A percentile compares a stretch with the other conserved stretches of the same genome.
phyloP scores from a whole-genome alignment of 1,284 basidiomycete species.

The Fomes fomentarius region DNA sequence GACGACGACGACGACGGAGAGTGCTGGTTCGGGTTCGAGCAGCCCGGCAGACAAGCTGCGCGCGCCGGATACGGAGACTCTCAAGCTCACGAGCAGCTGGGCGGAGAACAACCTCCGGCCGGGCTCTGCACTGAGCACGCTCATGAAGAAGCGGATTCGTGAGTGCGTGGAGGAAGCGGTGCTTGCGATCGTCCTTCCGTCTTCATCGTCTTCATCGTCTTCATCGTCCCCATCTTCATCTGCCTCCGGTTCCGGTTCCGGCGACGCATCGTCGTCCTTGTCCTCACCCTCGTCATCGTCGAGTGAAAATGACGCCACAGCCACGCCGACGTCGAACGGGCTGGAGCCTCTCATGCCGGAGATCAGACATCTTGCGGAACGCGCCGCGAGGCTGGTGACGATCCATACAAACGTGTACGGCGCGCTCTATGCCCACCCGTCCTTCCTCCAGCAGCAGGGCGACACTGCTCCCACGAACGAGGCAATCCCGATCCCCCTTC shows the following conservation, averaged over 20 bases:
- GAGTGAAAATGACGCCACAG: conserved; percentile 9
- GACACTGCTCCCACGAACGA: not conserved
- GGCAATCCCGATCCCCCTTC: not conserved
- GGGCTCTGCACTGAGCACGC: conserved; percentile 54
- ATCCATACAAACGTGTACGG: conserved; percentile 78
- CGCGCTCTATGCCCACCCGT: conserved; percentile 70
- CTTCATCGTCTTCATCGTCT: conserved; percentile 1
- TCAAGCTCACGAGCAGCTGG: conserved; percentile 68
- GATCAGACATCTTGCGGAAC: conserved; percentile 66
- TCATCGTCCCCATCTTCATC: no score
- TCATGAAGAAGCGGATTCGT: conserved; percentile 65
- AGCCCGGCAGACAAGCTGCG: conserved; percentile 26
- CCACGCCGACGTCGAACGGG: conserved; percentile 47
- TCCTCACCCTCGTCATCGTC: not conserved
- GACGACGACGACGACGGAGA: conserved; percentile 18
- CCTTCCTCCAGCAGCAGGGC: conserved; percentile 41
- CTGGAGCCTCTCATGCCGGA: conserved; percentile 74
- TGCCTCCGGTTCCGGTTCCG: not conserved
- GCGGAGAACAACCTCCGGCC: conserved; percentile 60
- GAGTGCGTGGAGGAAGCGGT: conserved; percentile 68
- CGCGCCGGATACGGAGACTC: conserved; percentile 51
- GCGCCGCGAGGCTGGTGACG: conserved; percentile 67
- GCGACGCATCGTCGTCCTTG: not conserved
- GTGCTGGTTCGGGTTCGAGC: no score
- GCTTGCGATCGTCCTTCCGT: conserved; percentile 51